Evolutionary conservation across 345 rosid genomes (phyloP).

Genomic region (Salix dunnii): DNA sequence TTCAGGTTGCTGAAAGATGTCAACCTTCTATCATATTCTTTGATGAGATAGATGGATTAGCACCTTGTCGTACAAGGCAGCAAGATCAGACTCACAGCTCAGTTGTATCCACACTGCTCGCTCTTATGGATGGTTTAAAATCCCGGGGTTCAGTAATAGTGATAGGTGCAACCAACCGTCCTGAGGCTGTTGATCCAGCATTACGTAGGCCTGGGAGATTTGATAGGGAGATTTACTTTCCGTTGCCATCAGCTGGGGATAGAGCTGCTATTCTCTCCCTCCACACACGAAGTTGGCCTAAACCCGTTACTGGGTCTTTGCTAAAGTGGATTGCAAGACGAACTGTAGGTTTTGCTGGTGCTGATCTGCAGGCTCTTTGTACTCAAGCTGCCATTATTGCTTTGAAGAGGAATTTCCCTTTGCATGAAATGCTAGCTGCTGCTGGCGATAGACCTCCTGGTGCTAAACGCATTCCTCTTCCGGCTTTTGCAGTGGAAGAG

Average conservation of each 20-base stretch:
- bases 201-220: constrained; percentile 98
- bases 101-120: constrained; percentile 95
- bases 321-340: constrained; percentile 78
- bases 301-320: constrained; percentile 75
- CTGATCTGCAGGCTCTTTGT: constrained; percentile 97
- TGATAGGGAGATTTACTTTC: constrained; percentile 93
- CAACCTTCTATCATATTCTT: constrained; percentile 96
- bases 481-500: constrained; percentile 75
- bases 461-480: constrained; percentile 65
- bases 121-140: constrained; percentile 89
- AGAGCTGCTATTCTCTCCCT: constrained; percentile 89
- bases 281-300: constrained; percentile 91
- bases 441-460: constrained; percentile 53
- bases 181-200: constrained; percentile 98
- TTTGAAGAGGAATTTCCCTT: constrained; percentile 88
- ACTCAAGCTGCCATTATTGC: constrained; percentile 89
- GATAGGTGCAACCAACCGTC: constrained; percentile 98
- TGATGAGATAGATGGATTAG: constrained; percentile 97
- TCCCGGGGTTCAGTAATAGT: constrained; percentile 98
- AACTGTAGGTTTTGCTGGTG: constrained; percentile 96
- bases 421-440: constrained; percentile 72
- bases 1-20: constrained; percentile 97
- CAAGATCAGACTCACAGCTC: constrained; percentile 99
- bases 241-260: constrained; percentile 77
- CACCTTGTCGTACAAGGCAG: constrained; percentile 84